Conservation (phyloP, 371 early-diverging fungal genomes). For the Rhizomucor pusillus region DNA sequence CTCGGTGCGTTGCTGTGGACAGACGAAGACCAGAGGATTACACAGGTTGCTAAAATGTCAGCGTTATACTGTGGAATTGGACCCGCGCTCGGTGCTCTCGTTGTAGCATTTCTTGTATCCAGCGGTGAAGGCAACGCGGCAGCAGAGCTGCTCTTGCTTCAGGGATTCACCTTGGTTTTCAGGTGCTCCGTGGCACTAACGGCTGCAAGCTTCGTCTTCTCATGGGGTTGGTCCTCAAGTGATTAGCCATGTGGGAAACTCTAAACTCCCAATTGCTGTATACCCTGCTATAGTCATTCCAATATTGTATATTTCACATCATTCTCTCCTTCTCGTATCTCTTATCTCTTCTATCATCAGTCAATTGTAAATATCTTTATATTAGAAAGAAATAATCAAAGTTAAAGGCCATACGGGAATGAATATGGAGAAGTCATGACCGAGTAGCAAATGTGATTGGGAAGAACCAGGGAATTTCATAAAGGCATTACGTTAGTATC, state of each 20-base stretch:
- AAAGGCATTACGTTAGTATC: too few relatives aligned
- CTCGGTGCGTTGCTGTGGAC: slow-evolving; percentile 25
- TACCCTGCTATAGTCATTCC: too few relatives aligned
- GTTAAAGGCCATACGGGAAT: background rate
- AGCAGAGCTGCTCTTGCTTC: background rate
- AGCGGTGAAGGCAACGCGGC: slow-evolving; percentile 3
- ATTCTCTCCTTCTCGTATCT: background rate
- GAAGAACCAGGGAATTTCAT: too few relatives aligned
- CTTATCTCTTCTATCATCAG: background rate
- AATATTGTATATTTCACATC: background rate
- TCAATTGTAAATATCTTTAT: slow-evolving; percentile 1
- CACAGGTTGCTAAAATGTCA: slow-evolving; percentile 27
- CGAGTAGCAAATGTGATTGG: too few relatives aligned
- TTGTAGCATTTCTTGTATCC: slow-evolving; percentile 24
- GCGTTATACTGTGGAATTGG: slow-evolving; percentile 33
- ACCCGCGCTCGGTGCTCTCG: slow-evolving; percentile 26
- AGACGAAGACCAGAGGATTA: slow-evolving; percentile 26
- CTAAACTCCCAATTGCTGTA: too few relatives aligned
- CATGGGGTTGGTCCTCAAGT: slow-evolving; percentile 42
- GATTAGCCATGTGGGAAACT: slow-evolving; percentile 8
- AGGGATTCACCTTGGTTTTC: slow-evolving; percentile 24
- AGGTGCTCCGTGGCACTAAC: slow-evolving; percentile 24
- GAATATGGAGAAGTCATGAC: too few relatives aligned
- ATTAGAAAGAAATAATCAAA: background rate
- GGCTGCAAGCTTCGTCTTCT: slow-evolving; percentile 33